Evolutionary conservation across 164 flowering plant species (phyloP).

Genomic region (Annona squamosa): DNA sequence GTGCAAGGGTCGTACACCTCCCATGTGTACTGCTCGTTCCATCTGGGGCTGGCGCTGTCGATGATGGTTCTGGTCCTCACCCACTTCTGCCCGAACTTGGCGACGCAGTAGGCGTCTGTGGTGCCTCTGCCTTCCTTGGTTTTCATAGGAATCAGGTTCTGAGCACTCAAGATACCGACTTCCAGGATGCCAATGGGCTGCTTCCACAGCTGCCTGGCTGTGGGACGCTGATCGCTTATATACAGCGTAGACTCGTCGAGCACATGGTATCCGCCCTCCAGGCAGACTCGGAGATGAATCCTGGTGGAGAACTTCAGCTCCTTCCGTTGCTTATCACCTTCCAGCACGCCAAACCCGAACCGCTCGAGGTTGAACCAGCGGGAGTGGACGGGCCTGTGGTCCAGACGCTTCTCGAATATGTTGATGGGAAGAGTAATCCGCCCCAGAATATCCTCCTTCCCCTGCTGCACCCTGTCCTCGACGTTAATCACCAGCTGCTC

Average conservation of each 20-base stretch:
- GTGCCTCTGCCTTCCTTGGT: constrained; percentile 40
- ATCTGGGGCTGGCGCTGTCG: constrained; percentile 37
- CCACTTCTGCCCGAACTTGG: constrained; percentile 83
- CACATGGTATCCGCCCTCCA: constrained; percentile 83
- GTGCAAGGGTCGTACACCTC: constrained; percentile 61
- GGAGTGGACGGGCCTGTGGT: constrained; percentile 65
- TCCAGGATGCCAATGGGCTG: constrained; percentile 66
- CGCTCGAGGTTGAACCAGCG: constrained; percentile 81
- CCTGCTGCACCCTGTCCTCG: constrained; percentile 38
- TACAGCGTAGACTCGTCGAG: constrained; percentile 75
- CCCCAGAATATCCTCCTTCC: constrained; percentile 59
- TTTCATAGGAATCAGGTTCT: constrained; percentile 73
- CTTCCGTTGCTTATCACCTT: constrained; percentile 45
- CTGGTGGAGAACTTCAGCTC: constrained; percentile 70
- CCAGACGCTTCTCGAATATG: constrained; percentile 55
- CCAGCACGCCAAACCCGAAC: constrained; percentile 55
- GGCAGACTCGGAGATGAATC: constrained; percentile 63
- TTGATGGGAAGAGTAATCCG: constrained; percentile 34
- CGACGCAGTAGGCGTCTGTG: constrained; percentile 81
- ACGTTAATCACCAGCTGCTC: constrained; percentile 52
- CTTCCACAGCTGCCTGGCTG: constrained; percentile 81
- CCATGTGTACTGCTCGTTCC: constrained; percentile 66
- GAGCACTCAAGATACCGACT: constrained; percentile 69
- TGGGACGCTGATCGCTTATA: constrained; percentile 67
- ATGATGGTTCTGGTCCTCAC: constrained; percentile 49